Conservation (phyloP, 2,329 filamentous ascomycete genomes). For the Cladophialophora psammophila region DNA sequence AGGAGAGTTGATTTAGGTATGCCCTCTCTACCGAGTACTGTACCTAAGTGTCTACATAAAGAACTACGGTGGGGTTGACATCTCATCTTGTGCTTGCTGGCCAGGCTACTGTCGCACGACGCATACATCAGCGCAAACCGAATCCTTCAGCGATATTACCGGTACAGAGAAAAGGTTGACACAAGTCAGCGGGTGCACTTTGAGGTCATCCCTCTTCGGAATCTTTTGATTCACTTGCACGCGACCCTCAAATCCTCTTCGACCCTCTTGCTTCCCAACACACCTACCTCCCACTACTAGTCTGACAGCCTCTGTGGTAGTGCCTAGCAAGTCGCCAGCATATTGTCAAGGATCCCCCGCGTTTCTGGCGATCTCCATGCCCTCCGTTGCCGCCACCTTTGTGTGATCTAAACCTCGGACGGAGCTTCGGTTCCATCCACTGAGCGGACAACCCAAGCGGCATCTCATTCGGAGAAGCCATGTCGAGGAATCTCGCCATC, state of each 20-base stretch:
- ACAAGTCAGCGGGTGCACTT: no score
- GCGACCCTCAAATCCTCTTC: background rate
- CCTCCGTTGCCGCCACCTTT: background rate
- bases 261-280: background rate
- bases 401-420: background rate
- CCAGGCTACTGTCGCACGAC: background rate
- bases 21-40: background rate
- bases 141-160: background rate
- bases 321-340: background rate
- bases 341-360: background rate
- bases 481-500: background rate
- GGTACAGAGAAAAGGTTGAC: no score
- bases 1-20: background rate
- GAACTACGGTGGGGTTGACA: background rate
- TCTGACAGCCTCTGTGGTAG: background rate
- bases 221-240: background rate
- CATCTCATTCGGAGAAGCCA: background rate
- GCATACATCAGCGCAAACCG: background rate
- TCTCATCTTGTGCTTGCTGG: background rate
- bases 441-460: background rate
- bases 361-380: conserved; percentile 1
- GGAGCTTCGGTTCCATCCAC: background rate
- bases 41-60: background rate
- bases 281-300: background rate
- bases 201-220: background rate